phyloP scores from a whole-genome alignment of 1,284 basidiomycete genomes.

The Golubevia sp. region DNA sequence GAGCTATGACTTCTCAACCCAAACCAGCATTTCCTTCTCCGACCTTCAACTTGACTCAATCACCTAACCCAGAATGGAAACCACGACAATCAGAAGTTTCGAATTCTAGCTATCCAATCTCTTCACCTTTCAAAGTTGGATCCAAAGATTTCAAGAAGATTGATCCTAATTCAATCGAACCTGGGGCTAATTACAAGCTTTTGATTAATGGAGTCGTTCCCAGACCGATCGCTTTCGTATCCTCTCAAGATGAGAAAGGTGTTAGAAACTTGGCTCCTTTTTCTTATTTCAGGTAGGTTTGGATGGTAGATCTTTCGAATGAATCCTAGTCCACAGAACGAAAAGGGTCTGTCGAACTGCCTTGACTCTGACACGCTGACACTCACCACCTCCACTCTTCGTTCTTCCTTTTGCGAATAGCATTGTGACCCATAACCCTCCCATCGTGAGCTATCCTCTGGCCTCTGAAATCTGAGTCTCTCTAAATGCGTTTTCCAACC shows the following conservation, averaged over 20 bases:
- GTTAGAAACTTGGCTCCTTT: constrained; percentile 11
- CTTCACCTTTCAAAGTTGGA: not conserved
- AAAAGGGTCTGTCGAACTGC: no score
- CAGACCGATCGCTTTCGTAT: constrained; percentile 12
- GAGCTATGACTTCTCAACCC: no score
- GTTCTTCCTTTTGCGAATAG: no score
- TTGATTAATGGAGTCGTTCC: constrained; percentile 9
- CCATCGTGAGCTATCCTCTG: constrained; percentile 7
- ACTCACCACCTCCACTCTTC: no score
- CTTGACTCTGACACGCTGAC: no score
- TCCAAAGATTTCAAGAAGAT: constrained; percentile 1
- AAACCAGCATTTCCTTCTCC: not conserved
- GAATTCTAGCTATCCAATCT: not conserved
- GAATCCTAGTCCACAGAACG: no score
- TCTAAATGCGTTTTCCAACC: not conserved
- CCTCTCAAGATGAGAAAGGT: constrained; percentile 8
- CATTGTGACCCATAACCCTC: constrained; percentile 6
- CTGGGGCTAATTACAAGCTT: constrained; percentile 10
- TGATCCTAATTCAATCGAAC: constrained; percentile 3
- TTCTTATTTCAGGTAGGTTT: constrained; percentile 11
- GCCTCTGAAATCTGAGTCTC: no score
- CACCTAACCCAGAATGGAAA: not conserved
- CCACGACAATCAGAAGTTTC: not conserved
- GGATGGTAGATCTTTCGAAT: no score
- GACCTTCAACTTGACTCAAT: not conserved